Base-by-base conservation (phyloP, 2,329 filamentous ascomycete genomes). In the Phialophora expanda region DNA sequence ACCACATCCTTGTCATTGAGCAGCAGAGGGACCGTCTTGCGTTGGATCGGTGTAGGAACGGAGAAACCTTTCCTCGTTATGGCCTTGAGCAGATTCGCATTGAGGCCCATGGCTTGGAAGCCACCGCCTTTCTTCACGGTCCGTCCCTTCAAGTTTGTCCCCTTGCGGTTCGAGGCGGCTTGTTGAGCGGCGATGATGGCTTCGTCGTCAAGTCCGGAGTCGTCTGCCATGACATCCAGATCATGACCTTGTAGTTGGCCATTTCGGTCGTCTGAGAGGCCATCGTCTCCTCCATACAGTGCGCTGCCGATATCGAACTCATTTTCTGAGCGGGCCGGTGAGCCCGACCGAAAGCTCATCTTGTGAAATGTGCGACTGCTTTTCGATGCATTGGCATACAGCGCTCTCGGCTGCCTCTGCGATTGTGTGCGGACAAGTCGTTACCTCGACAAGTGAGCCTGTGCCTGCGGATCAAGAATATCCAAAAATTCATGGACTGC, bases 21-120 rank as follows among this genome's bases (percentile, higher is more conserved):
- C 62, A 99, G 88, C 62, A 98, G 83, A 3, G 95, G 96, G 56
- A 99, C 97, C 1, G 95, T 92, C 79, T 98, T 98, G 72, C 95
- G 88, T 81, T 99, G 95, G 78, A 99, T 99, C 0, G 95, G 95
- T 0, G 95, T 99, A 3, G 96, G 96, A 2, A 98, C 92, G 0
- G 90, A 92, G 79, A 97, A 99, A 17, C 95, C 96, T 80, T 98
- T 99, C 73, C 91, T 87, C 12, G 91, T 87, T 70, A 99, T 98
- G 1, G 95, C 92, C 75, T 96, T 95, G 26, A 99, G 84, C 4
- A 99, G 84, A 71, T 90, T 89, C 11, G 88, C 83, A 79, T 91
- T 96, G 64, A 98, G 81, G 46, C 91, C 88, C 93, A 99, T 97
- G 55, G 91, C 90, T 78, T 99, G 95, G 76, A 99, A 99, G 60